Percentiles rank a stretch among this genome's conserved stretches.
phyloP scores from a whole-genome alignment of 1,284 basidiomycete species.

The Schizophyllum commune region DNA sequence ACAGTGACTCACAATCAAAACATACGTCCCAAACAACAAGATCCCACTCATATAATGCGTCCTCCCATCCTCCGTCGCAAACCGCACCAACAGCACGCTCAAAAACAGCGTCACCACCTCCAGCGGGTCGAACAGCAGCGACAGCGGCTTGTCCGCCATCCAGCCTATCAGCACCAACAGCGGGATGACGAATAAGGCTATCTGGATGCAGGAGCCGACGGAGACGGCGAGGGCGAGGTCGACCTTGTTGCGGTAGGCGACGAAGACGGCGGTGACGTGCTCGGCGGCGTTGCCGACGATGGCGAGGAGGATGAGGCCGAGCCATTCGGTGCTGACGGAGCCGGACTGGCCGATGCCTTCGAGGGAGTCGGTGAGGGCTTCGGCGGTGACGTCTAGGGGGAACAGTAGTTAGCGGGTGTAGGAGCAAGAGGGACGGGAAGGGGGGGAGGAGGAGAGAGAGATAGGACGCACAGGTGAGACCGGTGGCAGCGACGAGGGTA shows the following conservation, averaged over 20 bases:
- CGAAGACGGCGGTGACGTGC: constrained; percentile 82
- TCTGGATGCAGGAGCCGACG: constrained; percentile 88
- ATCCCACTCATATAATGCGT: constrained; percentile 56
- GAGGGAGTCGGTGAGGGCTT: constrained; percentile 79
- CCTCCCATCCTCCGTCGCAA: constrained; percentile 54
- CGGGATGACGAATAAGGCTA: constrained; percentile 79
- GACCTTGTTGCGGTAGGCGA: constrained; percentile 78
- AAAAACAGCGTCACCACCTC: constrained; percentile 52
- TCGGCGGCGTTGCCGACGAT: constrained; percentile 84
- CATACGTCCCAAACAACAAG: constrained; percentile 37
- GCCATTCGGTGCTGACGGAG: constrained; percentile 65
- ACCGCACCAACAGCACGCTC: constrained; percentile 52
- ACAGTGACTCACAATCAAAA: neutral
- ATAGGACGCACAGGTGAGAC: constrained; percentile 39
- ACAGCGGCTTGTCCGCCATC: constrained; percentile 59
- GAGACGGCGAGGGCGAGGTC: constrained; percentile 74
- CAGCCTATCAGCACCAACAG: constrained; percentile 59
- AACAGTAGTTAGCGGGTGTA: neutral
- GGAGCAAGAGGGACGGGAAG: too few relatives aligned
- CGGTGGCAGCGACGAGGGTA: constrained; percentile 52
- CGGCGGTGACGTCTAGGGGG: constrained; percentile 60
- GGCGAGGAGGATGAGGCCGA: constrained; percentile 83
- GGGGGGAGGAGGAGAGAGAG: neutral
- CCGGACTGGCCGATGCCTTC: constrained; percentile 45
- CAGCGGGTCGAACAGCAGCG: constrained; percentile 59